Percentiles rank a stretch among this genome's conserved stretches.
Conservation (phyloP, 495 filamentous ascomycete genomes). For the Mytilinidion resinicola region DNA sequence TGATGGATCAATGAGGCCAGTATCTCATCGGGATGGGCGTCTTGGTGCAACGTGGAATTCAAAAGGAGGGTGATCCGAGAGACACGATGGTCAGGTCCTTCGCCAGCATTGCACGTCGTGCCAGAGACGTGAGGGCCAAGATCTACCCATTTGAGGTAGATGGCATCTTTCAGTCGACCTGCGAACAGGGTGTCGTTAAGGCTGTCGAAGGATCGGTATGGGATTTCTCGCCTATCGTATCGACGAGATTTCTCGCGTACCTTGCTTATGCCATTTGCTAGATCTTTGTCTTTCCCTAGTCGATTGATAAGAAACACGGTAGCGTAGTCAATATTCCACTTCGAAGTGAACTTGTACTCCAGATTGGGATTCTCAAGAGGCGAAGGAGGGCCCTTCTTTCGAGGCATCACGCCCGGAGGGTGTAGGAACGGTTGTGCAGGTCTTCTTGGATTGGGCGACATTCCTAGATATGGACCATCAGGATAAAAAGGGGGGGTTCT, state of each 20-base stretch:
- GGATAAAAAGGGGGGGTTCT: no score
- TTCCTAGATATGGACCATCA: no score
- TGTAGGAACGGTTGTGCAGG: no score
- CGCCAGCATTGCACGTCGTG: slow-evolving; percentile 14
- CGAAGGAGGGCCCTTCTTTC: neutral
- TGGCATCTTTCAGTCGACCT: slow-evolving; percentile 16
- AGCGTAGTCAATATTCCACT: slow-evolving; percentile 26
- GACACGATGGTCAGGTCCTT: slow-evolving; percentile 7
- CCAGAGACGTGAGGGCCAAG: slow-evolving; percentile 15
- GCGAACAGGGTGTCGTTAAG: slow-evolving; percentile 22
- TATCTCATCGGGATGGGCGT: slow-evolving; percentile 1
- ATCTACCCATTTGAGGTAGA: slow-evolving; percentile 12
- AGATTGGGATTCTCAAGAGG: slow-evolving; percentile 7
- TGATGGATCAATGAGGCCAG: slow-evolving; percentile 27
- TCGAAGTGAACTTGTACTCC: slow-evolving; percentile 13
- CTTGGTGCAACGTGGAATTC: slow-evolving; percentile 8
- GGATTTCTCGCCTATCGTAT: slow-evolving; percentile 1
- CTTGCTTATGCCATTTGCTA: neutral
- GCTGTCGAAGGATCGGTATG: slow-evolving; percentile 11
- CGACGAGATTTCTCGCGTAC: neutral
- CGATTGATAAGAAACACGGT: slow-evolving; percentile 22
- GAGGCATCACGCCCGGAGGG: no score
- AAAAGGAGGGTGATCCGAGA: slow-evolving; percentile 18
- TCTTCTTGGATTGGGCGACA: no score
- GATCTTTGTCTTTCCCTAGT: slow-evolving; percentile 8